Percentiles rank a stretch among this genome's conserved stretches.
These are phyloP conservation scores for Silene latifolia DNA, from an alignment of 148 eudicot genomes.

Conservation along the genomic window DNA sequence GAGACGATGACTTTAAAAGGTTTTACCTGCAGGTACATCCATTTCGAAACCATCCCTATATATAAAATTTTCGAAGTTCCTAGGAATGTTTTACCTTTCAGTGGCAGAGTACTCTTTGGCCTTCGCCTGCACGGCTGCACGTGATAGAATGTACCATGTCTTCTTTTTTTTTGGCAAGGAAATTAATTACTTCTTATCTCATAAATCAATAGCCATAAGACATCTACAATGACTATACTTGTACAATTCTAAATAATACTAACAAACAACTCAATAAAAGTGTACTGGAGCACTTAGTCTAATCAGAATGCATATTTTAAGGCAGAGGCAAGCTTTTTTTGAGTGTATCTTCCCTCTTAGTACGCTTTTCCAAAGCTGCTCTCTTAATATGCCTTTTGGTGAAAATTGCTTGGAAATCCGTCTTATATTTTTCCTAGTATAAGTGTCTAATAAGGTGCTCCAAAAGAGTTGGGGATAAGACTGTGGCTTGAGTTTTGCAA, in stretches of 20 bases:
- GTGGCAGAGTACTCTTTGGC: not conserved
- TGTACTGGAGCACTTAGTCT: not conserved
- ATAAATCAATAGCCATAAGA: not conserved
- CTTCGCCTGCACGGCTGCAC: not conserved
- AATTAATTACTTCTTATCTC: not conserved
- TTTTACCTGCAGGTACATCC: constrained; percentile 93
- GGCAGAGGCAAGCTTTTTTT: not conserved
- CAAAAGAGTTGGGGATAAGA: not conserved
- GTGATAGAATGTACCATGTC: not conserved
- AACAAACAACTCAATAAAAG: not conserved
- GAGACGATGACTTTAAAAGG: constrained; percentile 83
- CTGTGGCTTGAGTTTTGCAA: not conserved
- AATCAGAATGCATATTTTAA: not conserved
- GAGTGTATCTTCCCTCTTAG: not conserved
- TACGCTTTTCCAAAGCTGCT: not conserved
- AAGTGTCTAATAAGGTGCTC: not conserved
- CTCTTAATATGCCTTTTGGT: not conserved
- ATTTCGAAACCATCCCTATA: not conserved
- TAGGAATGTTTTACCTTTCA: not conserved
- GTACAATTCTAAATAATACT: not conserved
- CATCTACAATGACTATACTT: not conserved
- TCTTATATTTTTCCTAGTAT: not conserved
- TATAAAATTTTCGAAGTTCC: not conserved
- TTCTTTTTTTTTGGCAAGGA: not conserved
- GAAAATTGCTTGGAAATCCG: not conserved